Base-by-base conservation (phyloP, 345 rosid species). In the Streptanthus diversifolius region DNA sequence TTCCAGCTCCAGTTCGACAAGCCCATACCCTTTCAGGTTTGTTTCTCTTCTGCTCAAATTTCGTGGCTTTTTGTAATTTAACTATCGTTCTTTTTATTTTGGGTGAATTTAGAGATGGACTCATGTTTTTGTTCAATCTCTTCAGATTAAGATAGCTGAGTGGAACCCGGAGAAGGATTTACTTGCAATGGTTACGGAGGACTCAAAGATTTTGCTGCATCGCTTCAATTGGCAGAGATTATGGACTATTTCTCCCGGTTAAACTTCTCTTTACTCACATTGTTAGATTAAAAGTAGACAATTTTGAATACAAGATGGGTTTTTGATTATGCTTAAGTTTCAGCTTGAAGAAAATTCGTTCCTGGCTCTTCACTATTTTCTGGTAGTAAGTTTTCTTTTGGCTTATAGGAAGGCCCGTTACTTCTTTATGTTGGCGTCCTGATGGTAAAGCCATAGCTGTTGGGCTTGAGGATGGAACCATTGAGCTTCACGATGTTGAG, bases 151-250 rank as follows among this genome's bases (percentile, higher is more conserved):
- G 80, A 79, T 93, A 29, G 92, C 88, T 12, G 92, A 84, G 32
- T 87, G 97, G 95, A 93, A 89, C 59, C 90, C 87, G 0, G 92
- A 89, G 84, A 93, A 93, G 88, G 96, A 83, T 83, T 85, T 87
- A 48, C 77, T 89, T 40, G 97, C 91, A 10, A 89, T 93, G 98
- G 97, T 86, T 29, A 89, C 84, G 0, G 85, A 85, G 41, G 97
- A 89, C 70, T 86, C 86, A 2, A 93, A 89, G 82, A 73, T 90
- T 72, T 53, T 89, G 81, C 86, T 90, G 58, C 92, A 85, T 61
- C 86, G 91, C 0, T 89, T 93, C 82, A 89, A 93, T 80, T 89
- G 98, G 93, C 98, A 85, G 82, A 80, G 97, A 71, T 71, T 90
- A n/a, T 89, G 97, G 98, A 86, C 90, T 27, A 69, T 86, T 76